A percentile compares a stretch with the other conserved stretches of the same genome.
phyloP scores from a whole-genome alignment of 2,329 filamentous ascomycete species.

The Massarina eburnea region DNA sequence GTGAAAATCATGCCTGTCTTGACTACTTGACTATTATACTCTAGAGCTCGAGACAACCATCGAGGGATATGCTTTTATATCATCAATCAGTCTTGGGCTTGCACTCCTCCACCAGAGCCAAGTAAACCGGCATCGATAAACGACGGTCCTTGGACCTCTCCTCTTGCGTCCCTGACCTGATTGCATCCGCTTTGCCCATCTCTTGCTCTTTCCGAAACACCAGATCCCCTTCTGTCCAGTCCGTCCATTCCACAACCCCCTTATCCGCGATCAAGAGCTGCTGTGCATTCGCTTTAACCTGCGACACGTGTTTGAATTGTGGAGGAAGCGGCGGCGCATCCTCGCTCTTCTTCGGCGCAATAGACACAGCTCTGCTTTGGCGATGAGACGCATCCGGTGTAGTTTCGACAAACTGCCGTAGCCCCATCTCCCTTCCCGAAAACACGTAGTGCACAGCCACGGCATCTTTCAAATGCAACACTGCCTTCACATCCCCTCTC shows the following conservation, averaged over 20 bases:
- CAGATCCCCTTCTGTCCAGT: neutral
- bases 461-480: slow-evolving; percentile 13
- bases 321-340: neutral
- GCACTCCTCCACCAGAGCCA: too few species aligned
- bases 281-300: neutral
- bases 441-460: slow-evolving; percentile 14
- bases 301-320: neutral
- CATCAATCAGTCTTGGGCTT: too few species aligned
- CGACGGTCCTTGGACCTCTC: neutral
- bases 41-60: too few species aligned
- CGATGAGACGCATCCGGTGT: neutral
- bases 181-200: neutral
- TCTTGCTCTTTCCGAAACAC: neutral
- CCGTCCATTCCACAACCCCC: slow-evolving; percentile 1
- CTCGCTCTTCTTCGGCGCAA: neutral
- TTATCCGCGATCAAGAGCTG: neutral
- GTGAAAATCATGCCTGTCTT: too few species aligned
- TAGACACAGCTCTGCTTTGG: neutral
- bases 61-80: too few species aligned
- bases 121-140: neutral
- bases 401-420: neutral
- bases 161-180: neutral
- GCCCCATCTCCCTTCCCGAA: neutral
- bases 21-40: too few species aligned
- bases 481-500: slow-evolving; percentile 15